These are phyloP conservation scores for Ailanthus altissimus DNA, from an alignment of 345 rosid genomes.

Conservation along the genomic window DNA sequence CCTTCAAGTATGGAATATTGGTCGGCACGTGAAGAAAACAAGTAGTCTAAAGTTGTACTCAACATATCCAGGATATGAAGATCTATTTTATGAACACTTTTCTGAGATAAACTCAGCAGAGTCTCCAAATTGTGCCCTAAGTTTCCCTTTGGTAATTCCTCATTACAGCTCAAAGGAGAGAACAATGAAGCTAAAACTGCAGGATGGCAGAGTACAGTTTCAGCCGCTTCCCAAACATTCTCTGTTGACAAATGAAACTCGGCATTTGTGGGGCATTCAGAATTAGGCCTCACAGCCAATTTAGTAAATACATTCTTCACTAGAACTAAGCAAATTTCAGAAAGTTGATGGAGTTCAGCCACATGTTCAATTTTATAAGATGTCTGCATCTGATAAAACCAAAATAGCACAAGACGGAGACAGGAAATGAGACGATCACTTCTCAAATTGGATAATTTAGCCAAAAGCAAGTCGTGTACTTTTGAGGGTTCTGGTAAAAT, in stretches of 20 bases:
- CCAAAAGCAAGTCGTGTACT: slow-evolving; percentile 57
- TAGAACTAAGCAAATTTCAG: slow-evolving; percentile 64
- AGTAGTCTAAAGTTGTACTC: slow-evolving; percentile 49
- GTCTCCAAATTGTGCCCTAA: slow-evolving; percentile 40
- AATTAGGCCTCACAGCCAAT: slow-evolving; percentile 36
- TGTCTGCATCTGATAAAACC: slow-evolving; percentile 60
- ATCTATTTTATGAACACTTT: slow-evolving; percentile 55
- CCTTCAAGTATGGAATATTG: slow-evolving; percentile 22
- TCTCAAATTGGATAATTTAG: slow-evolving; percentile 48
- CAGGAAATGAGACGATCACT: slow-evolving; percentile 42
- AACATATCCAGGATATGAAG: slow-evolving; percentile 55
- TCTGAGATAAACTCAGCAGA: slow-evolving; percentile 40
- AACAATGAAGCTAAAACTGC: slow-evolving; percentile 44
- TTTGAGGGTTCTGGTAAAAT: slow-evolving; percentile 38
- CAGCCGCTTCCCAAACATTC: slow-evolving; percentile 51
- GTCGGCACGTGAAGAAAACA: slow-evolving; percentile 41
- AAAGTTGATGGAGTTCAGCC: slow-evolving; percentile 45
- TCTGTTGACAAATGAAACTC: slow-evolving; percentile 33
- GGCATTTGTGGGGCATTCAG: slow-evolving; percentile 25
- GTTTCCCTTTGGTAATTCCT: slow-evolving; percentile 34
- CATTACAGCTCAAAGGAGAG: slow-evolving; percentile 47
- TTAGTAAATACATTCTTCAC: slow-evolving; percentile 51
- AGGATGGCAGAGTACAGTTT: slow-evolving; percentile 68
- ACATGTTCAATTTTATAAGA: slow-evolving; percentile 43
- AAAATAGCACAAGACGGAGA: slow-evolving; percentile 64